phyloP scores from a whole-genome alignment of 371 early-diverging fungal species.

The Mitosporidium daphniae region DNA sequence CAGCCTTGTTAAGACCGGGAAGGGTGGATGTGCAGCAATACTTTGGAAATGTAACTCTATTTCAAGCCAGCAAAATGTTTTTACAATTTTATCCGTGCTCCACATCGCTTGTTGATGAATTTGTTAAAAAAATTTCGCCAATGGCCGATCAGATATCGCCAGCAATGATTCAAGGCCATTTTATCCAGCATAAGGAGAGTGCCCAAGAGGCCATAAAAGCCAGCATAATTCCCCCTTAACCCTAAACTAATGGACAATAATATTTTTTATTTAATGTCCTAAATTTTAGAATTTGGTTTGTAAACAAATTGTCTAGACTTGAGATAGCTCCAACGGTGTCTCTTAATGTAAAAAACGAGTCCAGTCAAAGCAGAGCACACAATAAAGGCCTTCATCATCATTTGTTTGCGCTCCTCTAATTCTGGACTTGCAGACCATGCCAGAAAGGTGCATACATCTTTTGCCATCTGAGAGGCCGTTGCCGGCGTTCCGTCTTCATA shows the following conservation, averaged over 20 bases:
- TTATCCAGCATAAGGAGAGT: conserved; percentile 50
- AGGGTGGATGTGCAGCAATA: conserved; percentile 69
- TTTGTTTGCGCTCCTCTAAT: conserved; percentile 70
- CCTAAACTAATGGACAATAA: too few relatives aligned
- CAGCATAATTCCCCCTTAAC: too few relatives aligned
- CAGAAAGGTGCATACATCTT: conserved; percentile 69
- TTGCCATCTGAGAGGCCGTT: conserved; percentile 75
- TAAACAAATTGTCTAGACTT: too few relatives aligned
- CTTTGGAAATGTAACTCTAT: conserved; percentile 36
- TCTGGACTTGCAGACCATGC: conserved; percentile 81
- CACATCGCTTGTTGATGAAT: too few relatives aligned
- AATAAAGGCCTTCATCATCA: conserved; percentile 52
- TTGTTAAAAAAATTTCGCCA: too few relatives aligned
- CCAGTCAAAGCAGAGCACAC: conserved; percentile 13
- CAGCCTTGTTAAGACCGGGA: conserved; percentile 87
- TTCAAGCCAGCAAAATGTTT: conserved; percentile 43
- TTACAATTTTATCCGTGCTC: conserved; percentile 40
- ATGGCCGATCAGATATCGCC: conserved; percentile 26
- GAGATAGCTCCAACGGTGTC: conserved; percentile 14
- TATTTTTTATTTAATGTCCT: too few relatives aligned
- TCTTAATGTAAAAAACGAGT: conserved; percentile 12
- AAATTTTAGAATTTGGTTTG: too few relatives aligned
- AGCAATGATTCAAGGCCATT: conserved; percentile 68
- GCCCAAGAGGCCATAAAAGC: too few relatives aligned
- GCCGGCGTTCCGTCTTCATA: conserved; percentile 90